Conservation (phyloP, 352 stramenopile genomes). For the Phytopythium mirpurense region DNA sequence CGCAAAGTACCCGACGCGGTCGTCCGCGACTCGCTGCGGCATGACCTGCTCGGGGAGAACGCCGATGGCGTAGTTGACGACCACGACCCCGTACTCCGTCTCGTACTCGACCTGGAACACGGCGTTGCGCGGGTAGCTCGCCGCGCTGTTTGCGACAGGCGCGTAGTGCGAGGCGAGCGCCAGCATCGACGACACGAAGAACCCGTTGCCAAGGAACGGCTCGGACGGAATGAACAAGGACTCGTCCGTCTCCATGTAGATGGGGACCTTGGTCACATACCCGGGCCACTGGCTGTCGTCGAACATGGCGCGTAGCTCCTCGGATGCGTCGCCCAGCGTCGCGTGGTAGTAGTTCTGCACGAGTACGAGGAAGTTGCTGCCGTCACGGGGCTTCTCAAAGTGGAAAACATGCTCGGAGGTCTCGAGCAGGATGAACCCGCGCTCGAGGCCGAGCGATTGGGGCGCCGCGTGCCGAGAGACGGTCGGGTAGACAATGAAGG, state of each 20-base stretch:
- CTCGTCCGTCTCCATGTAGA: conserved; percentile 56
- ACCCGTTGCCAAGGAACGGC: conserved; percentile 59
- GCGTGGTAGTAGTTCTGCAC: conserved; percentile 57
- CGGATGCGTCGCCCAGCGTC: conserved; percentile 24
- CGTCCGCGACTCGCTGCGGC: conserved; percentile 50
- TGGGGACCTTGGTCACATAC: conserved; percentile 42
- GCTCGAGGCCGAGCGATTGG: conserved; percentile 30
- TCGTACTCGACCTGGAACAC: conserved; percentile 78
- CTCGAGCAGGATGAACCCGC: conserved; percentile 47
- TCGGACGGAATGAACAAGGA: conserved; percentile 45
- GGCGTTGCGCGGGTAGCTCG: conserved; percentile 59
- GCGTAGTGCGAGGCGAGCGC: conserved; percentile 30
- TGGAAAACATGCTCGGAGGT: conserved; percentile 65
- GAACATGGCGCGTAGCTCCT: conserved; percentile 51
- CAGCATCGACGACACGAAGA: conserved; percentile 53
- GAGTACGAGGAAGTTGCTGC: conserved; percentile 32
- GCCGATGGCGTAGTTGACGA: conserved; percentile 69
- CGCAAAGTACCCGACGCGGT: conserved; percentile 80
- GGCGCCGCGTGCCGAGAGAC: conserved; percentile 53
- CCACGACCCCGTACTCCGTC: conserved; percentile 37
- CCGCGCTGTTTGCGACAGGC: conserved; percentile 13
- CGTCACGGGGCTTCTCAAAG: conserved; percentile 38
- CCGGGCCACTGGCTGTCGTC: conserved; percentile 64
- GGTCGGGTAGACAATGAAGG: conserved; percentile 69
- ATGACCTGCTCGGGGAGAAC: conserved; percentile 59